Conservation (phyloP, 75 land plant genomes). For the Picea sitchensis region DNA sequence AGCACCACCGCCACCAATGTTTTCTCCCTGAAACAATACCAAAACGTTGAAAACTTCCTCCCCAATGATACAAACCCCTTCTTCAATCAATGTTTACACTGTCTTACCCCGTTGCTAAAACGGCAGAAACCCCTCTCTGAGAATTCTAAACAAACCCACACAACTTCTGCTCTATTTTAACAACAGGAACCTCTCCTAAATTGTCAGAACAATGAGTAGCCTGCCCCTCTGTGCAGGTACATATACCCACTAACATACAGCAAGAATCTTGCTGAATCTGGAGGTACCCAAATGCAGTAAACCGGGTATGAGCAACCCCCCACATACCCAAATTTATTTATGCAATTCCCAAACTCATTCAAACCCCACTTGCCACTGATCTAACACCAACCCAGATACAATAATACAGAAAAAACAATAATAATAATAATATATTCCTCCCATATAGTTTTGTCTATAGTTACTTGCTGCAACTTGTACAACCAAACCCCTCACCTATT, state of each 20-base stretch:
- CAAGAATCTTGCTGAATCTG: conserved; percentile 8
- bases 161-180: neutral
- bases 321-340: too few relatives aligned
- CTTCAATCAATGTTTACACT: neutral
- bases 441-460: neutral
- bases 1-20: neutral
- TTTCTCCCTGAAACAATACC: neutral
- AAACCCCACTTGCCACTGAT: conserved; percentile 8
- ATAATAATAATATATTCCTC: neutral
- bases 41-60: neutral
- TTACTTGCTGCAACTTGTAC: neutral
- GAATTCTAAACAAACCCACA: too few relatives aligned
- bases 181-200: neutral
- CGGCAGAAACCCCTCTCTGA: neutral
- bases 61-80: neutral
- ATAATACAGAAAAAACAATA: neutral
- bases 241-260: neutral
- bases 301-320: neutral
- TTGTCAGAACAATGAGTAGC: neutral
- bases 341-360: conserved; percentile 1
- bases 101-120: neutral
- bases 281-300: neutral
- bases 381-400: conserved; percentile 7
- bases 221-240: neutral
- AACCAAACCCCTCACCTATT: neutral